Evolutionary conservation across 495 filamentous ascomycete genomes (phyloP), one percentile per base, ranked within the genome.

Genomic region (Lophiostoma macrostomum): DNA sequence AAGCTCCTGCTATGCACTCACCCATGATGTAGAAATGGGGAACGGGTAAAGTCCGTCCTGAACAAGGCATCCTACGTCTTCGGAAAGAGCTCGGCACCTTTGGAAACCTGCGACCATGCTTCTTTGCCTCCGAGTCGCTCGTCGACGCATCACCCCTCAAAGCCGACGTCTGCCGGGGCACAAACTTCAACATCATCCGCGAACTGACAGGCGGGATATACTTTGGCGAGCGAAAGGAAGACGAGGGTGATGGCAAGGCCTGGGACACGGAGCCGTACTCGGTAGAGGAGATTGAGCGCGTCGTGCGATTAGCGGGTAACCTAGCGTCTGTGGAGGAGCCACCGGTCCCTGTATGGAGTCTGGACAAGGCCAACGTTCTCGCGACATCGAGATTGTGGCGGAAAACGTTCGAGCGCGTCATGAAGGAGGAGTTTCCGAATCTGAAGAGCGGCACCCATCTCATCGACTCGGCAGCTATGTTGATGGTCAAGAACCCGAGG

Each of bases 311-410:
- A 24, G 91, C 85, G 14, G 93, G 80, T 11, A 79, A 87, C 73
- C 76, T 97, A 22, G 93, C 93, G 16, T 76, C 90, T 56, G 83
- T 85, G 63, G 77, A 81, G 58, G 76, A 87, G 68, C 91, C 91
- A 7, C 90, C 88, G 20, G 73, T 83, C 22, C 85, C 87, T 50
- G 88, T 98, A 16, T 89, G 83, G 84, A 88, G 82, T 61, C 69
- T 98, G 67, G 93, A 98, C 67, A 98, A 98, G 82, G 93, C 93
- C 50, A 98, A 98, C 66, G 93, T 98, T 40, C 79, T 98, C 38
- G 93, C 93, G 18, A 94, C 91, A 12, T 84, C 79, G 56, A 75
- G 93, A 47, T 74, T 98, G 61, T 97, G 93, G 93, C 80, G 93
- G 44, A 91, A 88, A 75, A 83, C 85, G 3, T 85, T 95, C 18